Base-by-base conservation (phyloP, 225 moss, liverwort and hornwort species). In the Pleurozium schreberi region DNA sequence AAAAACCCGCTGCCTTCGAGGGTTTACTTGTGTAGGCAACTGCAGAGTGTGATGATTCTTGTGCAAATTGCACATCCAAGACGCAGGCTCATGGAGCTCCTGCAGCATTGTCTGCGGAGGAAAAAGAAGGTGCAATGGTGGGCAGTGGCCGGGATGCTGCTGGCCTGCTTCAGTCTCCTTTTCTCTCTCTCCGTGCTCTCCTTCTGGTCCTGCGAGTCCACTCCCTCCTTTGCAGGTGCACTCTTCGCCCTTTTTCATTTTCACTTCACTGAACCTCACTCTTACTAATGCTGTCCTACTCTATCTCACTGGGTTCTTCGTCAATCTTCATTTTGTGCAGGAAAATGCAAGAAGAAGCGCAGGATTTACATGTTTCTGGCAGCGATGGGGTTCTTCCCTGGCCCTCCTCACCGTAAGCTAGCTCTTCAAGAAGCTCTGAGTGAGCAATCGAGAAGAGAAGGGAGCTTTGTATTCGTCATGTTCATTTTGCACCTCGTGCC, bases 201-300 rank as follows among this genome's bases (percentile, higher is more conserved):
- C 75, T 88, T 90, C 71, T 93, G 93, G 94, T 88, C 89, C 11
- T 92, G 93, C 90, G 59, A 89, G 87, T 83, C 90, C 55, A n/a
- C n/a, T 27, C 63, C 75, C 71, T 71, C 75, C 42, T 88, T 88
- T 9, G 47, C 88, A 90, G 91, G 91, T 92, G 83, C 84, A 40
- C 14, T 50, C 23, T 28, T 50, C 19, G n/a, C 13, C 19, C 84
- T 38, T 82, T n/a, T 34, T 20, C 53, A 28, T 33, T 33, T 71
- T 31, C 53, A 40, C 12, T 30, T 60, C 68, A 68, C 40, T 19
- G 19, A 53, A 38, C 25, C 40, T 31, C 12, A 16, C 81, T 58
- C 8, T 20, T 6, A 67, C 26, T 10, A 16, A 84, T 40, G 21
- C 23, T 33, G 12, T 64, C 16, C 22, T 21, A 55, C 38, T 55